Conservation (phyloP, 2,329 filamentous ascomycete genomes). For the Talaromyces sp. region DNA sequence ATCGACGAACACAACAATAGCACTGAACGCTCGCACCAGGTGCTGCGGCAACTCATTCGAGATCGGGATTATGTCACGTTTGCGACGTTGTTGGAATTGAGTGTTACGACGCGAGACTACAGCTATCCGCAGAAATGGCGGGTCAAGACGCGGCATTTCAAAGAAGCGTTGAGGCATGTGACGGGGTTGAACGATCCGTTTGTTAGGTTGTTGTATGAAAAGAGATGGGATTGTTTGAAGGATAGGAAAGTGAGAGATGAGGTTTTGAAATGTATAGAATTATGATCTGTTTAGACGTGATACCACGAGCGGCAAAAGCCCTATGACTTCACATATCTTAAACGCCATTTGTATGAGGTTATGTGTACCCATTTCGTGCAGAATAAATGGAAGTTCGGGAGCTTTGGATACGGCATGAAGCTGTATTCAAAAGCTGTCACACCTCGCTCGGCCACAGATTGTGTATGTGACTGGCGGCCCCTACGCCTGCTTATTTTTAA, state of each 20-base stretch:
- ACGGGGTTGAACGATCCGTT: constrained; percentile 34
- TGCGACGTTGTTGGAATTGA: constrained; percentile 28
- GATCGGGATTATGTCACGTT: constrained; percentile 36
- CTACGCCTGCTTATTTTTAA: too few species aligned
- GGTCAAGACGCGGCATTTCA: constrained; percentile 31
- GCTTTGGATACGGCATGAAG: too few species aligned
- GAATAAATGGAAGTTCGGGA: too few species aligned
- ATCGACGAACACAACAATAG: constrained; percentile 34
- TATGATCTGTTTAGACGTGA: not conserved
- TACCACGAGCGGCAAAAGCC: too few species aligned
- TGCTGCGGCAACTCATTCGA: constrained; percentile 35
- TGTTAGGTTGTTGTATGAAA: constrained; percentile 29
- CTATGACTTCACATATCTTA: too few species aligned
- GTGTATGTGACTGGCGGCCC: too few species aligned
- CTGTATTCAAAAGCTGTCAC: too few species aligned
- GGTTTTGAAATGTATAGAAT: constrained; percentile 1
- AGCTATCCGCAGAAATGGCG: constrained; percentile 35
- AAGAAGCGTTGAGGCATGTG: constrained; percentile 30
- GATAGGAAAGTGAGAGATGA: not conserved
- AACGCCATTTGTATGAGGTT: too few species aligned
- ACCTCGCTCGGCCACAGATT: too few species aligned
- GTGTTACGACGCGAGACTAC: constrained; percentile 32
- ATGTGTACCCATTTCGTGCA: too few species aligned
- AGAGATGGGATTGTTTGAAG: constrained; percentile 27
- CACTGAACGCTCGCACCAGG: constrained; percentile 29